phyloP scores from a whole-genome alignment of 176 grass and related monocot genomes.

The Thalia dealbata region DNA sequence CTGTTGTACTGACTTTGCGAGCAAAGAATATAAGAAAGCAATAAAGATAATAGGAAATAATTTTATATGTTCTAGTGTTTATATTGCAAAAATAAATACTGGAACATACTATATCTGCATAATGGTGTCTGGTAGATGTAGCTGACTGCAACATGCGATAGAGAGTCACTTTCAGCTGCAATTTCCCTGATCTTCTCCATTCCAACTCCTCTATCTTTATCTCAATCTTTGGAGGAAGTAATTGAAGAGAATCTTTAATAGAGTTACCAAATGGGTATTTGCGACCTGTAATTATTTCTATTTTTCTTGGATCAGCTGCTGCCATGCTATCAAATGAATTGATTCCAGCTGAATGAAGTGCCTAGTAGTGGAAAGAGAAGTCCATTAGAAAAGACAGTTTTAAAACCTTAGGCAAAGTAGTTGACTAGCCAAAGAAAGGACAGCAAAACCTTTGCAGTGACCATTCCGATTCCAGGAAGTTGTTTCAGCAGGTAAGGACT shows the following conservation, averaged over 20 bases:
- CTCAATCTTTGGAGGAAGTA: constrained; percentile 68
- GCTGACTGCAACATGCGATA: constrained; percentile 39
- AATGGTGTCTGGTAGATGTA: constrained; percentile 49
- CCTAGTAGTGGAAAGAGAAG: constrained; percentile 36
- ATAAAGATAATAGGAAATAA: not conserved
- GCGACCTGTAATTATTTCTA: constrained; percentile 66
- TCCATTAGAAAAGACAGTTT: constrained; percentile 8
- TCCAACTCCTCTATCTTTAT: constrained; percentile 59
- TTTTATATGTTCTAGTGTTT: not conserved
- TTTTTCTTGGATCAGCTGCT: constrained; percentile 85
- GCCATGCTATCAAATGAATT: constrained; percentile 53
- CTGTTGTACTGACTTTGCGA: constrained; percentile 6
- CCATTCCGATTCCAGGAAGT: constrained; percentile 85
- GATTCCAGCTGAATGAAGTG: constrained; percentile 63
- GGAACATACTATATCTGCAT: constrained; percentile 63
- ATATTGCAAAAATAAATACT: not conserved
- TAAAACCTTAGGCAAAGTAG: constrained; percentile 8
- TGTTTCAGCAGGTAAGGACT: constrained; percentile 83
- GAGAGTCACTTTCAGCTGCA: constrained; percentile 54
- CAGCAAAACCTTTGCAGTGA: constrained; percentile 75
- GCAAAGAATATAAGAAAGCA: constrained; percentile 22
- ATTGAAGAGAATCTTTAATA: constrained; percentile 62
- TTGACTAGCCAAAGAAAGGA: constrained; percentile 14
- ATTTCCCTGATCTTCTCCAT: constrained; percentile 43
- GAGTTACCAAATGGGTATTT: constrained; percentile 89